phyloP scores from a whole-genome alignment of 2,329 filamentous ascomycete species.

The Pleurostoma richardsiae region DNA sequence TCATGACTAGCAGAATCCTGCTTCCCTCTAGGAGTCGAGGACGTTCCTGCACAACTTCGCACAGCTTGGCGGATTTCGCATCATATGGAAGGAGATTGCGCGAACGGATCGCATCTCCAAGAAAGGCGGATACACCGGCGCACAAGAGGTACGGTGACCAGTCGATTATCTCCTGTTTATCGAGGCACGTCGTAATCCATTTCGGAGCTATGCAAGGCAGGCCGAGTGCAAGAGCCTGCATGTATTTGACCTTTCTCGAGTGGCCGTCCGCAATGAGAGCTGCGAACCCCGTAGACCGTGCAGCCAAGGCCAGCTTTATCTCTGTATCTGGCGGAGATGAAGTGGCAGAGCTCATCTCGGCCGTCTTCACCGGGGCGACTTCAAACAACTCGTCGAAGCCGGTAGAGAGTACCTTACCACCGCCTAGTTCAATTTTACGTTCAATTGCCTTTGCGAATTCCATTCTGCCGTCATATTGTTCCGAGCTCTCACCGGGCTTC shows the following conservation, averaged over 20 bases:
- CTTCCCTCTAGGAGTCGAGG: conserved; percentile 59
- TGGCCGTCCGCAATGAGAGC: conserved; percentile 83
- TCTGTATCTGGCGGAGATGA: conserved; percentile 16
- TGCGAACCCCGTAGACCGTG: conserved; percentile 63
- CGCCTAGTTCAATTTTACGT: conserved; percentile 60
- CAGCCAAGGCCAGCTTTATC: conserved; percentile 50
- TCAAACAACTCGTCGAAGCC: conserved; percentile 83
- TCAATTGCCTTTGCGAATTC: conserved; percentile 44
- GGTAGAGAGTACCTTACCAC: conserved; percentile 64
- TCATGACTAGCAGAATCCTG: conserved; percentile 68
- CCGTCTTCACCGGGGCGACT: conserved; percentile 25
- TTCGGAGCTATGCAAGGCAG: conserved; percentile 78
- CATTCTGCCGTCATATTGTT: conserved; percentile 35
- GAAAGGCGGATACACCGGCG: conserved; percentile 71
- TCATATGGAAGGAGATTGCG: conserved; percentile 61
- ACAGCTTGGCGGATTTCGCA: conserved; percentile 49
- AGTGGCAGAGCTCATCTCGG: conserved; percentile 18
- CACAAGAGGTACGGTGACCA: conserved; percentile 83
- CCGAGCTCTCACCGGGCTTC: conserved; percentile 44
- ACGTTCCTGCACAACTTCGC: conserved; percentile 52
- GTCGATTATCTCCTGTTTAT: conserved; percentile 55
- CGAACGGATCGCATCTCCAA: conserved; percentile 74
- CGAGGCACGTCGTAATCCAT: conserved; percentile 73
- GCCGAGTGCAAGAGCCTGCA: conserved; percentile 88
- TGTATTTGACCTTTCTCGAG: conserved; percentile 83